A percentile compares a stretch with the other conserved stretches of the same genome.
Conservation (phyloP, 2,329 filamentous ascomycete genomes). For the Pseudogymnoascus sp. region DNA sequence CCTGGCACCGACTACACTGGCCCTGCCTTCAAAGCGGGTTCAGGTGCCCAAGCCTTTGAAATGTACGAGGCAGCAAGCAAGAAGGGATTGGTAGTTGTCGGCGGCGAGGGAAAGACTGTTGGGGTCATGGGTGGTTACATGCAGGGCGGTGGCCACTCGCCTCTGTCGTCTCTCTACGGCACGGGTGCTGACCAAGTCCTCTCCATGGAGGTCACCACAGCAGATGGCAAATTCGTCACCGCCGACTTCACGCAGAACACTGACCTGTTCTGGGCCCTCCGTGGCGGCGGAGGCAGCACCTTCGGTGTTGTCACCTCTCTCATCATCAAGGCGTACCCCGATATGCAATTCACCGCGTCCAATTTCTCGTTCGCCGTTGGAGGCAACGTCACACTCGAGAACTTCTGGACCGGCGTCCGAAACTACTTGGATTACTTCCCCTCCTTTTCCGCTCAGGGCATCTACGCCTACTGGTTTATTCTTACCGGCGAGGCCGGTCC, state of each 20-base stretch:
- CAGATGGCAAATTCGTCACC: slow-evolving; percentile 40
- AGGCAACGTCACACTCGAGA: slow-evolving; percentile 37
- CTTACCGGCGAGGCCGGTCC: slow-evolving; percentile 27
- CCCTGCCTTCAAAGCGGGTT: slow-evolving; percentile 46
- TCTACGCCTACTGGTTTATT: slow-evolving; percentile 21
- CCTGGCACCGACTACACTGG: slow-evolving; percentile 38
- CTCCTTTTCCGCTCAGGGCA: slow-evolving; percentile 31
- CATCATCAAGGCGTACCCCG: slow-evolving; percentile 45
- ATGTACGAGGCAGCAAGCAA: slow-evolving; percentile 36
- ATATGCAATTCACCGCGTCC: slow-evolving; percentile 30
- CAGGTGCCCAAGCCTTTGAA: slow-evolving; percentile 40
- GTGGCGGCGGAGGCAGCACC: slow-evolving; percentile 51
- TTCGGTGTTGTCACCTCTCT: slow-evolving; percentile 53
- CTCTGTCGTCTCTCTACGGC: slow-evolving; percentile 45
- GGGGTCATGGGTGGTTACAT: slow-evolving; percentile 46
- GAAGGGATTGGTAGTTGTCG: slow-evolving; percentile 43
- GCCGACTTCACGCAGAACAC: slow-evolving; percentile 44
- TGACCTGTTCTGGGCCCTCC: slow-evolving; percentile 58
- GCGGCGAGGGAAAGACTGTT: slow-evolving; percentile 47
- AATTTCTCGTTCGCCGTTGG: slow-evolving; percentile 41
- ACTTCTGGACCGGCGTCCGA: slow-evolving; percentile 45
- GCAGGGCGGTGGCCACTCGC: slow-evolving; percentile 53
- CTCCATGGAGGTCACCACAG: slow-evolving; percentile 48
- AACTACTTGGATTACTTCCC: slow-evolving; percentile 40
- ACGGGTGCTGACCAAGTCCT: slow-evolving; percentile 55